phyloP scores from a whole-genome alignment of 1,139 yeast species.

The Kurtzmaniella quercitrusa region DNA sequence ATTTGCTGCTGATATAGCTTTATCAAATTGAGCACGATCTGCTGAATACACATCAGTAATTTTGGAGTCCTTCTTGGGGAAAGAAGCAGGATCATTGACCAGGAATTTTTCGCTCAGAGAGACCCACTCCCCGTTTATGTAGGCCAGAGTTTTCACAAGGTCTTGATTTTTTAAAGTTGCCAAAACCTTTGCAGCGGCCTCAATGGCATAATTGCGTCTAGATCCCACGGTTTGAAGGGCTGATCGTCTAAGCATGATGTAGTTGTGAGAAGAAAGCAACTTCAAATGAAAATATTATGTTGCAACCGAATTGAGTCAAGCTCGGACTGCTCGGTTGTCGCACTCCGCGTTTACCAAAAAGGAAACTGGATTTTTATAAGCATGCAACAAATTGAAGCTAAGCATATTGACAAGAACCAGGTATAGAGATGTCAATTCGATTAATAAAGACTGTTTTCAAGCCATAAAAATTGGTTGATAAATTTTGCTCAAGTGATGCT shows the following conservation, averaged over 20 bases:
- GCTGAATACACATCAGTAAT: slow-evolving; percentile 39
- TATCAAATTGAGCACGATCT: slow-evolving; percentile 28
- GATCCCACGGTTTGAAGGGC: not conserved
- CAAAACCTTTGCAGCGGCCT: slow-evolving; percentile 13
- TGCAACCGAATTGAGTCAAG: not conserved
- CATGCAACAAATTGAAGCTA: not conserved
- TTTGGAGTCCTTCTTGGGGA: slow-evolving; percentile 23
- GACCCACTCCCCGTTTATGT: slow-evolving; percentile 44
- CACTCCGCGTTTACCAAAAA: not conserved
- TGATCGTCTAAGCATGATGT: not conserved
- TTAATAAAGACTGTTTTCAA: too few species aligned
- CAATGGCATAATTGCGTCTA: slow-evolving; percentile 11
- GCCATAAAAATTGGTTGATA: too few species aligned
- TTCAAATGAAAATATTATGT: not conserved
- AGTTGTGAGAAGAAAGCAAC: not conserved
- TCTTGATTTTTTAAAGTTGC: slow-evolving; percentile 25
- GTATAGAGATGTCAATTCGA: not conserved
- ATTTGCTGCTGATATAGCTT: slow-evolving; percentile 38
- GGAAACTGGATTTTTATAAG: not conserved
- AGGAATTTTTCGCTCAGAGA: slow-evolving; percentile 26
- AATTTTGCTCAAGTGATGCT: too few species aligned
- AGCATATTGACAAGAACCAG: not conserved
- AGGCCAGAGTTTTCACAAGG: slow-evolving; percentile 36
- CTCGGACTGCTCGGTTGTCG: not conserved
- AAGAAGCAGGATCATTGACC: slow-evolving; percentile 44